Base-by-base conservation (phyloP, 139 green algal species). In the Tetratostichococcus sp. region DNA sequence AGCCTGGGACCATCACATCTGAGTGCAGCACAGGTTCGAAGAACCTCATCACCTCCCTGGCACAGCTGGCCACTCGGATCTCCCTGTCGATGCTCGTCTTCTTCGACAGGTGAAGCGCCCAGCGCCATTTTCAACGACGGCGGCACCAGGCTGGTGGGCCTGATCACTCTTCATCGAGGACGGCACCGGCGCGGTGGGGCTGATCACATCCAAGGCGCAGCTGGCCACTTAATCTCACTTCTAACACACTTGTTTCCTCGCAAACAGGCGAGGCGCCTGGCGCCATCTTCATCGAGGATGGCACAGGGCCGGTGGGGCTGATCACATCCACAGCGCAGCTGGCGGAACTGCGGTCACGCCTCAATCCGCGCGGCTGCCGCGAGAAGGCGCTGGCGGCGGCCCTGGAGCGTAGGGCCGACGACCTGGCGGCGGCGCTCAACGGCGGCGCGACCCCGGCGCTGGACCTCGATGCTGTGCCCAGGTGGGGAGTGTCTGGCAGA, bases 321-420 rank as follows among this genome's bases (percentile, higher is more conserved):
- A 71, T 92, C 42, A 74, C 67, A 43, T 75, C 43, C 23, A 65
- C 67, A 26, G 72, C 77, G 22, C 66, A 89, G 74, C 72, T 93
- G 69, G 81, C 89, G 43, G 72, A 70, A 33, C 39, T 91, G 43
- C 65, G 85, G 30, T 34, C n/a, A 0, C 39, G 42, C 25, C 79
- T 88, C 22, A 87, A 87, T 67, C 35, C 73, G 75, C 77, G 84
- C 25, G 88, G 89, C 1, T 57, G 82, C 16, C 79, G 85, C 0
- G 89, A 94, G 77, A 70, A 72, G 1, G 78, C 76, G 42, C 79
- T 94, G 21, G 72, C 80, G 58, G 70, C 65, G 8, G 71, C 39
- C 16, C 42, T 94, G 43, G 80, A 85, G 23, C 80, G 79, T 67
- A 72, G 73, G 32, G 75, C 76, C 57, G 35, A 67, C 2, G 70